phyloP scores from a whole-genome alignment of 768 basidiomycete genomes.

The Melanogaster broomeanus region DNA sequence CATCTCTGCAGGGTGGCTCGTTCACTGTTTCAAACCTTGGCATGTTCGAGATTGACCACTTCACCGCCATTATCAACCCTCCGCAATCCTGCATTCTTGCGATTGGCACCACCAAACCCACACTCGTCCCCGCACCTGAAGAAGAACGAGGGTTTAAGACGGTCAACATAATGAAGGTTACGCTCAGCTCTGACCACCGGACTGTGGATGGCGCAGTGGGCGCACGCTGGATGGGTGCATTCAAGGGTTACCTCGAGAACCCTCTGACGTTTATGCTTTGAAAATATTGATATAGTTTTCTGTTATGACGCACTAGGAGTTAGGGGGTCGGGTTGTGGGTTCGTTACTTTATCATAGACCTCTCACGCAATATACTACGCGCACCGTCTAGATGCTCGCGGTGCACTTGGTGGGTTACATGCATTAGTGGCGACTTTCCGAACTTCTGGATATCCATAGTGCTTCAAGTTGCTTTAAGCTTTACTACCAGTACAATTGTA shows the following conservation, averaged over 20 bases:
- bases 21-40: conserved; percentile 99
- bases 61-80: conserved; percentile 99
- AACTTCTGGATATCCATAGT: no score
- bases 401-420: background rate
- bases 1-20: conserved; percentile 73
- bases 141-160: conserved; percentile 96
- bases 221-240: conserved; percentile 88
- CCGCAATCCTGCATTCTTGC: conserved; percentile 99
- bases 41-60: conserved; percentile 94
- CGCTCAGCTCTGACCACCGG: conserved; percentile 92
- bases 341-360: conserved; percentile 26
- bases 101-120: conserved; percentile 84
- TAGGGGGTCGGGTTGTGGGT: conserved; percentile 7
- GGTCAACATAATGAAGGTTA: conserved; percentile 91
- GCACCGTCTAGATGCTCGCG: background rate
- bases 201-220: conserved; percentile 96
- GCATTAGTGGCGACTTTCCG: background rate
- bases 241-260: conserved; percentile 97
- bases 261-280: conserved; percentile 96
- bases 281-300: conserved; percentile 20
- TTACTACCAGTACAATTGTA: no score
- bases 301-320: background rate
- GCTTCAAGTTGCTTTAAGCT: no score
- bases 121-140: conserved; percentile 82
- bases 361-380: conserved; percentile 3